phyloP scores from a whole-genome alignment of 495 filamentous ascomycete species.

The Penicillium ochrochloron region DNA sequence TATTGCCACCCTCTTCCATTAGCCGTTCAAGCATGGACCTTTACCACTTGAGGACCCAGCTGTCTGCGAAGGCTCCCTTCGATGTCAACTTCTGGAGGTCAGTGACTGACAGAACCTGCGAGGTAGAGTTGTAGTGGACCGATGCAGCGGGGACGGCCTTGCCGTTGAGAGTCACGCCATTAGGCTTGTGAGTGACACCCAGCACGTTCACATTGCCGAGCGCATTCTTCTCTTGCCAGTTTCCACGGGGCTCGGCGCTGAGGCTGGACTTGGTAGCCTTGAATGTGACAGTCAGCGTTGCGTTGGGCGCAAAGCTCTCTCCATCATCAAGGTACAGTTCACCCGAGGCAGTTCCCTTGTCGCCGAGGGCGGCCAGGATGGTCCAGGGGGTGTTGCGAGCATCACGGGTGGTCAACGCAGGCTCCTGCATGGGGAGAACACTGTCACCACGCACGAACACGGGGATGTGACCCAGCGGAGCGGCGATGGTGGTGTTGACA shows the following conservation, averaged over 20 bases:
- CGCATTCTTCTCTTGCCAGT: conserved; percentile 62
- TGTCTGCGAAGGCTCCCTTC: conserved; percentile 57
- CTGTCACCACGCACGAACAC: conserved; percentile 74
- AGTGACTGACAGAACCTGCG: conserved; percentile 53
- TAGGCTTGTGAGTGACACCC: conserved; percentile 55
- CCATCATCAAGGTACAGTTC: conserved; percentile 84
- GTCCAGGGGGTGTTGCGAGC: conserved; percentile 71
- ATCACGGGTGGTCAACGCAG: conserved; percentile 69
- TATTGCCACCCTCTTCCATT: background rate
- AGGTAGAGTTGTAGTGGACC: conserved; percentile 55
- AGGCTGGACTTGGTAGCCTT: conserved; percentile 50
- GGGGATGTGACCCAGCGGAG: conserved; percentile 79
- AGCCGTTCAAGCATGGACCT: background rate
- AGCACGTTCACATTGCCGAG: conserved; percentile 70
- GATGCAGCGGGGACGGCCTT: conserved; percentile 37
- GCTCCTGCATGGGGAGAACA: conserved; percentile 71
- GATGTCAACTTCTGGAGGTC: conserved; percentile 54
- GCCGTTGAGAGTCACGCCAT: conserved; percentile 57
- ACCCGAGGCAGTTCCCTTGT: conserved; percentile 63
- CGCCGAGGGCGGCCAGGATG: conserved; percentile 65
- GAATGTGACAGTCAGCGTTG: conserved; percentile 65
- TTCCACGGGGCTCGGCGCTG: conserved; percentile 51
- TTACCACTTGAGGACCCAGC: conserved; percentile 66
- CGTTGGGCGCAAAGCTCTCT: conserved; percentile 64
- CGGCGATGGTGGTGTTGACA: conserved; percentile 72